Evolutionary conservation across 2,329 filamentous ascomycete species (phyloP).

Genomic region (Cercospora citrullina): DNA sequence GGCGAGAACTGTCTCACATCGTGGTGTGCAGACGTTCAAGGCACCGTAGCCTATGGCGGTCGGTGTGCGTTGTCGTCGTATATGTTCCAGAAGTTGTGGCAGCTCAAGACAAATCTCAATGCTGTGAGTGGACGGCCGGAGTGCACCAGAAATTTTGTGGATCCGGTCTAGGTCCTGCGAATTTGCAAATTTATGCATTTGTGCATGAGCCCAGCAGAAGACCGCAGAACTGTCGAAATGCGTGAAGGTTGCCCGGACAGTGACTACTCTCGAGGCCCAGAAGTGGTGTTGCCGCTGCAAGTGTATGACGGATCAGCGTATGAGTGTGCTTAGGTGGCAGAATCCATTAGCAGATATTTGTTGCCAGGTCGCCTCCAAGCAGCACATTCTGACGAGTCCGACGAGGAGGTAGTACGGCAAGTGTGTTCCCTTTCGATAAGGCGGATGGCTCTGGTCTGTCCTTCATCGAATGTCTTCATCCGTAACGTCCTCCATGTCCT

Average conservation of each 20-base stretch:
- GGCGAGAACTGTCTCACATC: background rate
- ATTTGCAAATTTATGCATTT: background rate
- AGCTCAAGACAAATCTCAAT: background rate
- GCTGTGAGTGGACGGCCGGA: background rate
- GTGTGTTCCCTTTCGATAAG: no score
- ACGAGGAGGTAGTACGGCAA: no score
- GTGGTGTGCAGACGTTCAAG: background rate
- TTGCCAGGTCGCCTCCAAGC: background rate
- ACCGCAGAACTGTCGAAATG: background rate
- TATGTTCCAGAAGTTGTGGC: background rate
- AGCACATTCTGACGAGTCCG: background rate
- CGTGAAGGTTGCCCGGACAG: background rate
- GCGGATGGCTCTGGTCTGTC: no score
- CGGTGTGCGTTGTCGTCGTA: background rate
- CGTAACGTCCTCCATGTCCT: slow-evolving; percentile 35
- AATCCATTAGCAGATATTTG: background rate
- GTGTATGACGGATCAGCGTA: background rate
- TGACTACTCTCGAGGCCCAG: background rate
- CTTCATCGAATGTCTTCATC: slow-evolving; percentile 27
- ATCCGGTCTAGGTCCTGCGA: background rate
- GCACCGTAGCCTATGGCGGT: background rate
- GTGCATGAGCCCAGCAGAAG: background rate
- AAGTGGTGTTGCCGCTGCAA: background rate
- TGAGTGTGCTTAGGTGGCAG: background rate
- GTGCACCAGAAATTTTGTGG: background rate